Evolutionary conservation across 1,284 basidiomycete species (phyloP).

Genomic region (Xerocomus minutiporus): DNA sequence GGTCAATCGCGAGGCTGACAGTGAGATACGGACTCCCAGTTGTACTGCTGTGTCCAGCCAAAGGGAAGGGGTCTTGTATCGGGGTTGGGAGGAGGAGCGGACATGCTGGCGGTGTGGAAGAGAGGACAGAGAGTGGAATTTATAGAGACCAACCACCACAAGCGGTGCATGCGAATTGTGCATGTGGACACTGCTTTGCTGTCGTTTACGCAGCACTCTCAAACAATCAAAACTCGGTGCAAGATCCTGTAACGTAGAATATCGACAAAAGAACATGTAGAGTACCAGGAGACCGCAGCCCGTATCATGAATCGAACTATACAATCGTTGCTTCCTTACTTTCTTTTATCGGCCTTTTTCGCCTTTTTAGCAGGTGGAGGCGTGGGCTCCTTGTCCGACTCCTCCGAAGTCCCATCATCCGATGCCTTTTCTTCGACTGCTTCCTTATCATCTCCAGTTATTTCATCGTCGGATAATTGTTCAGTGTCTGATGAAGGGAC

Average conservation of each 20-base stretch:
- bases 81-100: conserved; percentile 54
- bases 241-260: conserved; percentile 24
- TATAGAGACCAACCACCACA: conserved; percentile 21
- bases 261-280: conserved; percentile 31
- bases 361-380: conserved; percentile 33
- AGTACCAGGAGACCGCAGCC: conserved; percentile 21
- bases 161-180: conserved; percentile 23
- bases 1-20: conserved; percentile 10
- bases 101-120: conserved; percentile 27
- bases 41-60: conserved; percentile 69
- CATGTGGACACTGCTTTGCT: conserved; percentile 35
- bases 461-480: conserved; percentile 21
- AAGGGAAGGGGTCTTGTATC: conserved; percentile 60
- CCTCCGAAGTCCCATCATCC: conserved; percentile 31
- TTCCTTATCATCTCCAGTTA: conserved; percentile 19
- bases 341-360: conserved; percentile 36
- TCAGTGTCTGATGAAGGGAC: conserved; percentile 29
- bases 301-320: conserved; percentile 7
- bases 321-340: conserved; percentile 15
- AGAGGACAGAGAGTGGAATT: conserved; percentile 18
- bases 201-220: conserved; percentile 28
- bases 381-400: conserved; percentile 20
- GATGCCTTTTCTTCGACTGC: conserved; percentile 33
- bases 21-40: conserved; percentile 51
- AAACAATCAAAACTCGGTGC: not conserved